Evolutionary conservation across 139 green algal species (phyloP).

Genomic region (Nannochloris sp.): DNA sequence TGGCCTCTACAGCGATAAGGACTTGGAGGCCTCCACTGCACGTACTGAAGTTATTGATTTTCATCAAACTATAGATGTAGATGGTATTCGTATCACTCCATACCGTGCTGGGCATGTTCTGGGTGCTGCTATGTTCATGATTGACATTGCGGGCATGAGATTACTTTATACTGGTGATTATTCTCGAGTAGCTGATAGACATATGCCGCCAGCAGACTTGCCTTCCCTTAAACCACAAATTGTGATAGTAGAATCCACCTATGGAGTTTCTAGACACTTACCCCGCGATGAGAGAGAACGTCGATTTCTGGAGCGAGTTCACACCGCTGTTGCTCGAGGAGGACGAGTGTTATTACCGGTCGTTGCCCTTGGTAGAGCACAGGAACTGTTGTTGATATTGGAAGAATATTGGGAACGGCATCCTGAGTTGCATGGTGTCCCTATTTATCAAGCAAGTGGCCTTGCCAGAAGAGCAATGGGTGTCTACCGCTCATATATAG

Average conservation of each 20-base stretch:
- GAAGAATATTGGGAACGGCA: conserved; percentile 91
- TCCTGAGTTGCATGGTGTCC: conserved; percentile 75
- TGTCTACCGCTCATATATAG: conserved; percentile 94
- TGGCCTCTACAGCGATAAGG: conserved; percentile 69
- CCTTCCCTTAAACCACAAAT: conserved; percentile 75
- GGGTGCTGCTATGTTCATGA: conserved; percentile 98
- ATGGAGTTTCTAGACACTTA: conserved; percentile 84
- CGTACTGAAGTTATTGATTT: conserved; percentile 96
- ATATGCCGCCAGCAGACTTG: conserved; percentile 87
- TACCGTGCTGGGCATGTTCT: conserved; percentile 94
- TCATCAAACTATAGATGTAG: conserved; percentile 80
- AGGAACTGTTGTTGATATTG: conserved; percentile 95
- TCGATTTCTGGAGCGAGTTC: conserved; percentile 66
- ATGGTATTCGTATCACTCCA: conserved; percentile 77
- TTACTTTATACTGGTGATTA: conserved; percentile 96
- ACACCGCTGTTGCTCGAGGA: conserved; percentile 52
- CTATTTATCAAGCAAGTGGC: conserved; percentile 85
- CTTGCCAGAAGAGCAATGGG: conserved; percentile 66
- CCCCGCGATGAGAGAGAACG: conserved; percentile 76
- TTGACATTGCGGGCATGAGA: conserved; percentile 86
- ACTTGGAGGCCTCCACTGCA: conserved; percentile 78
- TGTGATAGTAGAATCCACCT: conserved; percentile 90
- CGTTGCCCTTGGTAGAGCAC: conserved; percentile 87
- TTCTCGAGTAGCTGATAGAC: conserved; percentile 71
- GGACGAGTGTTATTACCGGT: conserved; percentile 90